A percentile compares a stretch with the other conserved stretches of the same genome.
phyloP scores from a whole-genome alignment of 2,329 filamentous ascomycete genomes.

The Pyrenophora graminea region DNA sequence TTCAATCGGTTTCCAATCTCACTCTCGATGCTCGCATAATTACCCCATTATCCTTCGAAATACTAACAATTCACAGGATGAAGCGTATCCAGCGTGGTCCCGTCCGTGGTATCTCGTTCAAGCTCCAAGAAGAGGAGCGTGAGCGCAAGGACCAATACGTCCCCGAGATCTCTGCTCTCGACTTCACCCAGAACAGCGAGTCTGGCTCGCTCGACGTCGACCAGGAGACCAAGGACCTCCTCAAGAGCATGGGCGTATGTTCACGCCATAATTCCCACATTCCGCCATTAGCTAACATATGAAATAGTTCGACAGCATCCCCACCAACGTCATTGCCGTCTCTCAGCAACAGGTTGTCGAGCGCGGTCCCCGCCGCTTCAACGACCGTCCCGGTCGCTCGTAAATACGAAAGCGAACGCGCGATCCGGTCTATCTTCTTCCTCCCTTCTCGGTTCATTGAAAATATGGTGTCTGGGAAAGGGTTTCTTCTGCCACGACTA shows the following conservation, averaged over 20 bases:
- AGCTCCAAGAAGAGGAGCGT: conserved; percentile 99
- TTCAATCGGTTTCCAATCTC: not conserved
- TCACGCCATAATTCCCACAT: conserved; percentile 9
- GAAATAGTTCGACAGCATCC: conserved; percentile 88
- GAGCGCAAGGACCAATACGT: conserved; percentile 99
- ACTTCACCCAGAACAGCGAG: conserved; percentile 95
- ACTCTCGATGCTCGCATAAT: not conserved
- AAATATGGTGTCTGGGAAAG: conserved; percentile 77
- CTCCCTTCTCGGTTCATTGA: conserved; percentile 40
- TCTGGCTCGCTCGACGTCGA: conserved; percentile 94
- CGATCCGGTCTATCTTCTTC: conserved; percentile 55
- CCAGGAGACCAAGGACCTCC: conserved; percentile 98
- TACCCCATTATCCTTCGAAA: no score
- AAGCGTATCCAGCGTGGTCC: conserved; percentile 99
- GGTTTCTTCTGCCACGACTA: conserved; percentile 95
- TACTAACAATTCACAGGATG: conserved; percentile 66
- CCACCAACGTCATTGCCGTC: conserved; percentile 93
- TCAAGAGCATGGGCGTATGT: conserved; percentile 98
- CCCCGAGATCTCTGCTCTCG: conserved; percentile 96
- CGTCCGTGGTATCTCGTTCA: conserved; percentile 99
- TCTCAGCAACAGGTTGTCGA: conserved; percentile 85
- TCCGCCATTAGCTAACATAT: conserved; percentile 12
- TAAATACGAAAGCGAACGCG: conserved; percentile 25
- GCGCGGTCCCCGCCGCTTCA: conserved; percentile 78
- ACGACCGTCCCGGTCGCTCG: conserved; percentile 59